Conservation (phyloP, 2,329 filamentous ascomycete species). For the Cercospora zeae-maydis region DNA sequence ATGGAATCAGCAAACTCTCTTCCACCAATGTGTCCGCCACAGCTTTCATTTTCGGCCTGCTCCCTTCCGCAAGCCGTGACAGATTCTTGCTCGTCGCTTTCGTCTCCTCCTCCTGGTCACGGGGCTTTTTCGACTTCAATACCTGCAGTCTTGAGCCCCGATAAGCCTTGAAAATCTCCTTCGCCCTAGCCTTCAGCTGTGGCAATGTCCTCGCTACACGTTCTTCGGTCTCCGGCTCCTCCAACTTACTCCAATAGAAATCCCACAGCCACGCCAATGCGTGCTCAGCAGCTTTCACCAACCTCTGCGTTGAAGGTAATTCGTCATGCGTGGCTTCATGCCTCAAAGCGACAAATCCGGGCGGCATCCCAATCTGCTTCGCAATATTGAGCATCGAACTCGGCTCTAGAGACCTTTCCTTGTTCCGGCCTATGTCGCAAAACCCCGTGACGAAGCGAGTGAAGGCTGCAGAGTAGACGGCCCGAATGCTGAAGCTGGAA, state of each 20-base stretch:
- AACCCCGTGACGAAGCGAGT: slow-evolving; percentile 70
- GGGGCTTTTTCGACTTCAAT: slow-evolving; percentile 35
- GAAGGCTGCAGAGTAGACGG: slow-evolving; percentile 71
- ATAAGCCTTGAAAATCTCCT: slow-evolving; percentile 26
- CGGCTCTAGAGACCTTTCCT: slow-evolving; percentile 55
- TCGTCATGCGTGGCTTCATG: slow-evolving; percentile 90
- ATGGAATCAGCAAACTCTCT: slow-evolving; percentile 39
- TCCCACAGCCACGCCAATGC: slow-evolving; percentile 83
- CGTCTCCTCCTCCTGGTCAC: slow-evolving; percentile 18
- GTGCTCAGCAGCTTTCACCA: slow-evolving; percentile 65
- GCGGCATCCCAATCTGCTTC: slow-evolving; percentile 64
- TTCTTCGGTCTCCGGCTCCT: slow-evolving; percentile 28
- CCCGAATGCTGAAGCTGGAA: slow-evolving; percentile 59
- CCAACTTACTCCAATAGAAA: slow-evolving; percentile 70
- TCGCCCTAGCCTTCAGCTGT: slow-evolving; percentile 34
- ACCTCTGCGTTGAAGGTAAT: slow-evolving; percentile 68
- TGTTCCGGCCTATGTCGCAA: slow-evolving; percentile 68
- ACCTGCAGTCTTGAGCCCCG: slow-evolving; percentile 27
- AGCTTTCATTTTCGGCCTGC: slow-evolving; percentile 15
- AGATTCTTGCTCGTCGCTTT: slow-evolving; percentile 13
- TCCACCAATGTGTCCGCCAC: slow-evolving; percentile 34
- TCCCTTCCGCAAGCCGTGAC: slow-evolving; percentile 15
- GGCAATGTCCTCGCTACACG: slow-evolving; percentile 34
- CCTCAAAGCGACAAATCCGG: slow-evolving; percentile 80
- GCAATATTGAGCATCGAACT: slow-evolving; percentile 68